Evolutionary conservation across 2,329 filamentous ascomycete genomes (phyloP).

Genomic region (Fusarium sarcochroum): DNA sequence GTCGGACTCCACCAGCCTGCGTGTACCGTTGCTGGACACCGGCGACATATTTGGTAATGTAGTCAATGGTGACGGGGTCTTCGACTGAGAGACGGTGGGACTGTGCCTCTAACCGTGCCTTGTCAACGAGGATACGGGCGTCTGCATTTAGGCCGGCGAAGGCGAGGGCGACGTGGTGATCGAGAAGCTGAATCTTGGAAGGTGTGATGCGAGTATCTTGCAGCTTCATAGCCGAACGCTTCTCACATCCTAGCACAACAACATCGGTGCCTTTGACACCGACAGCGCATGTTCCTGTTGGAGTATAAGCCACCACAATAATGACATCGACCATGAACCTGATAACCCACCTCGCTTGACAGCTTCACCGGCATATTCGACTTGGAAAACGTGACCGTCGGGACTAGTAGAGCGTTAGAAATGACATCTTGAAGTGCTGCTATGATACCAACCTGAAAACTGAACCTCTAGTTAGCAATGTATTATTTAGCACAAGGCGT

Average conservation of each 20-base stretch:
- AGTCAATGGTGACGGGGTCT: constrained; percentile 97
- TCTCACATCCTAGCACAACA: constrained; percentile 97
- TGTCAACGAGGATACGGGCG: constrained; percentile 97
- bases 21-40: constrained; percentile 99
- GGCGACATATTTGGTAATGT: constrained; percentile 99
- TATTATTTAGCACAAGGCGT: constrained; percentile 49
- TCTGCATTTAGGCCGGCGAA: constrained; percentile 98
- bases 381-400: constrained; percentile 99
- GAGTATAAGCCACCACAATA: constrained; percentile 35
- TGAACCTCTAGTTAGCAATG: constrained; percentile 65
- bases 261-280: constrained; percentile 96
- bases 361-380: constrained; percentile 98
- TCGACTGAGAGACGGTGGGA: constrained; percentile 97
- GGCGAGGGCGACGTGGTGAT: constrained; percentile 95
- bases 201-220: constrained; percentile 99
- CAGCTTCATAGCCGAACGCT: constrained; percentile 98
- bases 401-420: constrained; percentile 77
- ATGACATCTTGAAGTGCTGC: constrained; percentile 9
- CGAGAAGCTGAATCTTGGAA: constrained; percentile 97
- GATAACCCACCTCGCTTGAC: constrained; percentile 88
- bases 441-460: constrained; percentile 80
- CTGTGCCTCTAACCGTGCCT: constrained; percentile 96
- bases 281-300: constrained; percentile 91
- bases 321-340: constrained; percentile 4
- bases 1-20: constrained; percentile 96